Conservation (phyloP, 2,329 filamentous ascomycete genomes). For the Verticillium isaacii region DNA sequence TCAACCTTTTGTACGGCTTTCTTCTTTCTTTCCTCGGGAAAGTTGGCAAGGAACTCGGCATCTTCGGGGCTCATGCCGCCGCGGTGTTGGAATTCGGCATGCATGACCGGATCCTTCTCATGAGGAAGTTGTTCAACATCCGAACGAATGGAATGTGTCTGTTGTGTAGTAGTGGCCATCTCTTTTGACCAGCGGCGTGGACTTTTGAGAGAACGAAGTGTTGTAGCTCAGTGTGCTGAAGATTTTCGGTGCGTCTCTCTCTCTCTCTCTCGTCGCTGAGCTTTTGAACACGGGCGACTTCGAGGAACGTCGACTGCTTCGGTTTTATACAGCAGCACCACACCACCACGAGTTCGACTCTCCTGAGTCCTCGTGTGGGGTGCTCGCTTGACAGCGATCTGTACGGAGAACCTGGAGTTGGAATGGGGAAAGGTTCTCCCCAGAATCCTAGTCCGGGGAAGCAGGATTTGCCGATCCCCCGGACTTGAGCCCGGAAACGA, state of each 20-base stretch:
- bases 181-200: not conserved
- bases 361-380: not conserved
- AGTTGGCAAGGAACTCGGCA: slow-evolving; percentile 23
- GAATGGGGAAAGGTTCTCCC: not conserved
- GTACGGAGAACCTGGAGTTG: not conserved
- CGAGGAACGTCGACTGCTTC: not conserved
- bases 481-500: not conserved
- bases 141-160: slow-evolving; percentile 4
- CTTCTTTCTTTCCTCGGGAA: slow-evolving; percentile 22
- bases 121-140: slow-evolving; percentile 19
- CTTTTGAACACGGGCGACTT: not conserved
- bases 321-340: not conserved
- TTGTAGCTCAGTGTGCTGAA: not conserved
- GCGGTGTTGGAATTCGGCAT: slow-evolving; percentile 14
- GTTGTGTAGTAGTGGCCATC: slow-evolving; percentile 9
- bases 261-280: not conserved
- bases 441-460: not conserved
- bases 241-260: not conserved
- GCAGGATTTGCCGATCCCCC: not conserved
- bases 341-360: not conserved
- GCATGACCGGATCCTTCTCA: slow-evolving; percentile 18
- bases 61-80: slow-evolving; percentile 19
- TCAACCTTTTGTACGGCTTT: slow-evolving; percentile 24
- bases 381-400: not conserved
- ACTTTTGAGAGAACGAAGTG: not conserved